phyloP scores from a whole-genome alignment of 176 grass and related monocot genomes.

The Dactylis glomerata region DNA sequence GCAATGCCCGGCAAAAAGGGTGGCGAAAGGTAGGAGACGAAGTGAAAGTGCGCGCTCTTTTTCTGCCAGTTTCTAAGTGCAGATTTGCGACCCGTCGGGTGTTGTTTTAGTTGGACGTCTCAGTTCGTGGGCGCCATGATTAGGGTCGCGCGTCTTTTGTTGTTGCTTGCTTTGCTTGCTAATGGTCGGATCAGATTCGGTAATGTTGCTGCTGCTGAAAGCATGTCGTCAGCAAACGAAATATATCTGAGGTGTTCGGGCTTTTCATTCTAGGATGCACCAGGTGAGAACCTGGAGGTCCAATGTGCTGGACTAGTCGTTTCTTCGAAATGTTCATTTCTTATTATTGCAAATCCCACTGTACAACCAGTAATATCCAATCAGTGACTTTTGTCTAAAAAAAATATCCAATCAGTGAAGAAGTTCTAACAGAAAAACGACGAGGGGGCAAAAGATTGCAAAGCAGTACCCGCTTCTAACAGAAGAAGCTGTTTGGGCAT shows the following conservation, averaged over 20 bases:
- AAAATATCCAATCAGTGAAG: too few relatives aligned
- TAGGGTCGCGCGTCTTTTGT: neutral
- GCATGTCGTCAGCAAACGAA: slow-evolving; percentile 4
- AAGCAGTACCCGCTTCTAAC: too few relatives aligned
- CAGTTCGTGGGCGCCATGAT: slow-evolving; percentile 32
- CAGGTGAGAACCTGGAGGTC: neutral
- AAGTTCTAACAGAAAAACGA: too few relatives aligned
- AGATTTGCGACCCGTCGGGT: slow-evolving; percentile 16
- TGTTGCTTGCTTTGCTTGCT: slow-evolving; percentile 8
- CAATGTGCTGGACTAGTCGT: neutral
- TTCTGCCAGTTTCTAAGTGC: slow-evolving; percentile 10
- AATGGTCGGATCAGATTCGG: slow-evolving; percentile 9
- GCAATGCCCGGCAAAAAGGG: neutral
- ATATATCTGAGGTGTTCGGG: neutral
- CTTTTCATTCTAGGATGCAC: too few relatives aligned
- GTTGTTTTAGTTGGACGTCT: slow-evolving; percentile 14
- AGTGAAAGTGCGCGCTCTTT: slow-evolving; percentile 34
- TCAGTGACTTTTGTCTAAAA: too few relatives aligned
- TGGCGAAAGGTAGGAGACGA: neutral
- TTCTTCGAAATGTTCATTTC: neutral
- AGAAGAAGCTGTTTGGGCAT: too few relatives aligned
- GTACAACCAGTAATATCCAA: too few relatives aligned
- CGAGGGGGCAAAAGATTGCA: too few relatives aligned
- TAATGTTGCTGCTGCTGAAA: slow-evolving; percentile 3
- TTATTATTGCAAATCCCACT: neutral